Evolutionary conservation across 2,329 filamentous ascomycete species (phyloP).

Genomic region (Trichoderma breve): DNA sequence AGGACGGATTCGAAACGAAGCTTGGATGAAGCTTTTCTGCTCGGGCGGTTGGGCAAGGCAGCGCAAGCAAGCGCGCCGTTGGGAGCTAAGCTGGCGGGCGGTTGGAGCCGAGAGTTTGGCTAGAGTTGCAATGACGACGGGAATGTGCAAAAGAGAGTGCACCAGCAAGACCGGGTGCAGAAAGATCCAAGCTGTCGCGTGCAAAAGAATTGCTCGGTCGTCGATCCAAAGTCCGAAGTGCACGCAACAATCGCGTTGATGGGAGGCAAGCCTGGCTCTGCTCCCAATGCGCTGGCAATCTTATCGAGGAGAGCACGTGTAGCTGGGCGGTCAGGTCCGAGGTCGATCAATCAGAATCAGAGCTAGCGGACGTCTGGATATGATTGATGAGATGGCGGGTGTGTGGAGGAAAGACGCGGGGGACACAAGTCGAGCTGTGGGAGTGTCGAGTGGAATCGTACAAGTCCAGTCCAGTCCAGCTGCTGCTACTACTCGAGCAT

Average conservation of each 20-base stretch:
- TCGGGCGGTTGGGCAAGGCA: neutral
- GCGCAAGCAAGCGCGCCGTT: conserved; percentile 17
- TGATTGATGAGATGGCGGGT: neutral
- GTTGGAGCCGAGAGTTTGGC: conserved; percentile 3
- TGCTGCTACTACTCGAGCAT: neutral
- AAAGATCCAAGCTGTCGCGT: neutral
- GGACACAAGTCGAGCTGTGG: neutral
- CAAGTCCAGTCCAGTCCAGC: neutral
- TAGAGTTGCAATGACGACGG: neutral
- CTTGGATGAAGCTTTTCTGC: neutral
- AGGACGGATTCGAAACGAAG: neutral
- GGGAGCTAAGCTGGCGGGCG: neutral
- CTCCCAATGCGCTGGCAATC: conserved; percentile 11
- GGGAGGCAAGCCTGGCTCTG: neutral
- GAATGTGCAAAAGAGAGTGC: neutral
- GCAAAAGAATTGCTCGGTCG: neutral
- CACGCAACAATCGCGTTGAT: neutral
- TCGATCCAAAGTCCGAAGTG: neutral
- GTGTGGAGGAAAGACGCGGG: neutral
- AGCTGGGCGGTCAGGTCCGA: conserved; percentile 13
- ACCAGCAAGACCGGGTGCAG: neutral
- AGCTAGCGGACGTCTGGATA: neutral
- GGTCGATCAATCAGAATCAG: conserved; percentile 8
- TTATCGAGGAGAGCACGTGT: conserved; percentile 14
- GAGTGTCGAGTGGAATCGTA: neutral